Evolutionary conservation across 1,284 basidiomycete species (phyloP), one percentile per base, ranked within the genome.

Genomic region (Microstroma glucosiphilum): DNA sequence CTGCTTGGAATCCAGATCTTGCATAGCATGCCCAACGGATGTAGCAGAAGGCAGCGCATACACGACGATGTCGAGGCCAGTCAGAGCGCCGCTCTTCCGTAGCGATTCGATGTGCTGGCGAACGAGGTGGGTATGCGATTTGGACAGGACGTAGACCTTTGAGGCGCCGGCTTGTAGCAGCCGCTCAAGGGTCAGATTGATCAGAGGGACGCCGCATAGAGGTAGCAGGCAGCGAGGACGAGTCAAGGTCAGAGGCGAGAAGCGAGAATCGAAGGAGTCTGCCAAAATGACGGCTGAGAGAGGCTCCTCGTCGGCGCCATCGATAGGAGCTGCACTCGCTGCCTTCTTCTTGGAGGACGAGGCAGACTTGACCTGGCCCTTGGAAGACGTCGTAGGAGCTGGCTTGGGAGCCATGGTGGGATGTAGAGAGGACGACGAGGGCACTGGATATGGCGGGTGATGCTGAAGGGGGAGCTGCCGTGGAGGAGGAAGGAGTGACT

Each of bases 181-280:
- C 76, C 89, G 89, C 80, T 98, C 94, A 67, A 98, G 88, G 1
- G 94, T 96, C 92, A 93, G 97, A 72, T 92, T 88, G 40, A 99
- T 84, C 41, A 99, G 82, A 3, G 93, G 89, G 0, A 90, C 89
- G 78, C 94, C 94, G 81, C 92, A 93, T 67, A 98, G 86, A 0
- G 94, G 94, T 21, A 98, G 83, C 11, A 98, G 84, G 81, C 91
- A 94, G 60, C 60, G 42, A 7, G 73, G 73, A 17, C 56, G 62
- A 55, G 71, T 69, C 15, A 69, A 61, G 40, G 91, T 94, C 21
- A 96, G 84, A 17, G 93, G 93, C 66, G 89, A 85, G 77, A 96
- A 93, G 64, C 91, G 86, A 72, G 88, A 89, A 82, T 93, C 92
- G 83, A 93, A 96, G 72, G 90, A 92, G 80, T 96, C 92, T 13